phyloP scores from a whole-genome alignment of 2,329 filamentous ascomycete genomes.

The Diaporthe helianthi region DNA sequence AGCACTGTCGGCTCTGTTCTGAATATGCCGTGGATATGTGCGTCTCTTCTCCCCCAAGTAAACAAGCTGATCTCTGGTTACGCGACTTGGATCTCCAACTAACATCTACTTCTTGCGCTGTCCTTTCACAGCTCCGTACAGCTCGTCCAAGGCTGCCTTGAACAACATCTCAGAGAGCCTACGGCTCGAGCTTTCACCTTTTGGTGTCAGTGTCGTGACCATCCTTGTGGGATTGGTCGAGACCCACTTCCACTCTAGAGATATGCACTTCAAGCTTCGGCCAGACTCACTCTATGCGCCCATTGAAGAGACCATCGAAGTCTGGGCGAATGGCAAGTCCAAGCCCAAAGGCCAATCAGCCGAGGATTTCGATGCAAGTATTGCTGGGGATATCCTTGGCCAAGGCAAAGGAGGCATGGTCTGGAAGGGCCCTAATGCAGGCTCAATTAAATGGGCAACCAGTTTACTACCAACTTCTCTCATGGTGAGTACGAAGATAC shows the following conservation, averaged over 20 bases:
- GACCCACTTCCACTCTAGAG: background rate
- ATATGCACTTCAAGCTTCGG: constrained; percentile 27
- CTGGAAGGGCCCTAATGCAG: constrained; percentile 36
- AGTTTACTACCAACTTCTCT: background rate
- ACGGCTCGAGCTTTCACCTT: constrained; percentile 40
- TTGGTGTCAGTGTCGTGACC: constrained; percentile 39
- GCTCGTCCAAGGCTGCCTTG: constrained; percentile 35
- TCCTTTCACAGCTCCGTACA: constrained; percentile 18
- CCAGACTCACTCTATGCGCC: constrained; percentile 31
- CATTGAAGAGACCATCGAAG: constrained; percentile 35
- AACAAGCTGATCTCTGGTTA: too few relatives aligned
- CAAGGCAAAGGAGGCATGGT: constrained; percentile 29
- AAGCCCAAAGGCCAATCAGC: constrained; percentile 33
- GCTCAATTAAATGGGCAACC: constrained; percentile 21
- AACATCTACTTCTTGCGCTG: background rate
- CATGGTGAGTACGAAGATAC: background rate
- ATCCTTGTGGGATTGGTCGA: background rate
- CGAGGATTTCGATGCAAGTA: constrained; percentile 33
- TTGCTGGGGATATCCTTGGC: constrained; percentile 35
- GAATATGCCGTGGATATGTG: constrained; percentile 38
- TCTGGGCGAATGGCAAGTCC: constrained; percentile 36
- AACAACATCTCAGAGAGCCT: constrained; percentile 39
- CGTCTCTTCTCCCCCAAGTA: too few relatives aligned
- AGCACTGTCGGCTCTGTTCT: constrained; percentile 41
- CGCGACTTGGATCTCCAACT: background rate